These are phyloP conservation scores for Leucoagaricus sp. DNA, from an alignment of 1,284 basidiomycete genomes.

Conservation along the genomic window DNA sequence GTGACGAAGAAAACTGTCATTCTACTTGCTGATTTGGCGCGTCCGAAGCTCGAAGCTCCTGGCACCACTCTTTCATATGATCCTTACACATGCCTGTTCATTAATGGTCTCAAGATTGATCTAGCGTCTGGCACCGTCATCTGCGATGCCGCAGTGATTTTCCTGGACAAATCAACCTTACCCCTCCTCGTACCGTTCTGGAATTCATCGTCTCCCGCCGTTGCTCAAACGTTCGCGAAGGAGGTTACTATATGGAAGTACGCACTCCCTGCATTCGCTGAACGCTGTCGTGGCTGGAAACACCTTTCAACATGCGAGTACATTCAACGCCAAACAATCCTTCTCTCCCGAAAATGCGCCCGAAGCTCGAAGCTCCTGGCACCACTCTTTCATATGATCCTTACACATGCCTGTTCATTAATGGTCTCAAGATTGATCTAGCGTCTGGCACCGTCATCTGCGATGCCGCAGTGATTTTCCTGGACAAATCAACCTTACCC, in stretches of 20 bases:
- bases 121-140: constrained; percentile 42
- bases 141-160: constrained; percentile 42
- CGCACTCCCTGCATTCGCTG: constrained; percentile 28
- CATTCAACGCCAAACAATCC: too few relatives aligned
- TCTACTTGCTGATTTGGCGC: too few relatives aligned
- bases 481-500: background rate
- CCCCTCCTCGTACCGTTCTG: too few relatives aligned
- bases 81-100: constrained; percentile 7
- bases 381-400: too few relatives aligned
- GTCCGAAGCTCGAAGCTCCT: too few relatives aligned
- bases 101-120: constrained; percentile 39
- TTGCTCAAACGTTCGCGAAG: too few relatives aligned
- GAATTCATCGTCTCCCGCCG: too few relatives aligned
- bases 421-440: constrained; percentile 41
- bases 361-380: too few relatives aligned
- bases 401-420: constrained; percentile 9
- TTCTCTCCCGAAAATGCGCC: too few relatives aligned
- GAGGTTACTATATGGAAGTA: too few relatives aligned
- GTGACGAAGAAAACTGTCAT: too few relatives aligned
- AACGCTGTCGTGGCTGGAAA: constrained; percentile 39
- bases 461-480: constrained; percentile 41
- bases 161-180: background rate
- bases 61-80: too few relatives aligned
- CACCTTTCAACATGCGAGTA: constrained; percentile 33
- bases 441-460: constrained; percentile 42